Conservation (phyloP, 1,284 basidiomycete genomes). For the Exobasidium cylindrosporum region DNA sequence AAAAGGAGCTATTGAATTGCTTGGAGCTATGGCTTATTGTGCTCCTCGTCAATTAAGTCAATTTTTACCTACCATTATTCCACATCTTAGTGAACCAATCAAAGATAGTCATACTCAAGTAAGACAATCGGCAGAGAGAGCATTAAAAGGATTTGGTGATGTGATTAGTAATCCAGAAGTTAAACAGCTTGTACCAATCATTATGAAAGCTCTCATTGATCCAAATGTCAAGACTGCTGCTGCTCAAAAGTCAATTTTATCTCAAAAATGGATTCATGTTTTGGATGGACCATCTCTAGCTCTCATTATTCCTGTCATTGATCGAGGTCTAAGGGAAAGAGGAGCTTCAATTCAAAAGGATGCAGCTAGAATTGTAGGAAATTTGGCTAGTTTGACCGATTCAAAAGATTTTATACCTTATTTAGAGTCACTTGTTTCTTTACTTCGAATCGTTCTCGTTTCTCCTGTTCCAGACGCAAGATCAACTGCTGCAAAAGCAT, state of each 20-base stretch:
- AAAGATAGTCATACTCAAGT: constrained; percentile 98
- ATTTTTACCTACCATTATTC: constrained; percentile 94
- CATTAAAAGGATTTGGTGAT: constrained; percentile 95
- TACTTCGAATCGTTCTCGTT: constrained; percentile 87
- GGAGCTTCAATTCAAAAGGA: constrained; percentile 92
- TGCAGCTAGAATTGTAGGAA: constrained; percentile 94
- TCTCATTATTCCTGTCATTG: constrained; percentile 89
- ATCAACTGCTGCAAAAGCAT: constrained; percentile 91
- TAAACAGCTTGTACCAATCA: constrained; percentile 81
- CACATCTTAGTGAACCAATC: constrained; percentile 85
- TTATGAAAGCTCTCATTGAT: constrained; percentile 94
- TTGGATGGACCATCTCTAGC: constrained; percentile 98
- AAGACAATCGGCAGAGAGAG: constrained; percentile 85
- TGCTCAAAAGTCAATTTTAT: constrained; percentile 78
- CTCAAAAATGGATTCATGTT: constrained; percentile 96
- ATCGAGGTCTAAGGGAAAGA: constrained; percentile 86
- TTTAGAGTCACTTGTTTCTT: constrained; percentile 77
- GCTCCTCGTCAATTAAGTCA: constrained; percentile 91
- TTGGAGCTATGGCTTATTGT: constrained; percentile 98
- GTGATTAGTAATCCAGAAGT: constrained; percentile 66
- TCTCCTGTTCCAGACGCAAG: constrained; percentile 90
- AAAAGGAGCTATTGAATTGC: constrained; percentile 94
- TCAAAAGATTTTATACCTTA: constrained; percentile 97
- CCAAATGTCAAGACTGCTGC: constrained; percentile 80
- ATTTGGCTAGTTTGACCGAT: constrained; percentile 84